Base-by-base conservation (phyloP, 805 yeast genomes). In the Metschnikowia kunwiensis region DNA sequence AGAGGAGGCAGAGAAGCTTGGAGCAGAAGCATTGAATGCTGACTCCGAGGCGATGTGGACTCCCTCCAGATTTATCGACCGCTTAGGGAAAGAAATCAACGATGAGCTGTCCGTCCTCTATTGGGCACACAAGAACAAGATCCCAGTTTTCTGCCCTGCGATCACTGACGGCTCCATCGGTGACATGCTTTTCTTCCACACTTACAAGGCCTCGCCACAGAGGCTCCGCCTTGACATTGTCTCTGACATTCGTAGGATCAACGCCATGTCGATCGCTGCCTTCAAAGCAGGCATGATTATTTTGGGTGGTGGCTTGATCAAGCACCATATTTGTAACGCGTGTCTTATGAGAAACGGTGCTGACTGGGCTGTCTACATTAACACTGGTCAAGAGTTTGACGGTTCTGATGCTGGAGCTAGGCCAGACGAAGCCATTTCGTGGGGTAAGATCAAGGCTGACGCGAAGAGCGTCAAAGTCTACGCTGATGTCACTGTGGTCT, bases 271-370 rank as follows among this genome's bases (percentile, higher is more conserved):
- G 7, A 89, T 93, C 95, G 94, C 82, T 40, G 96, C 99, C 9
- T 74, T 83, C 21, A 76, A 72, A 49, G 97, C 99, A 5, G 97
- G 98, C 46, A 93, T 93, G 97, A 68, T 93, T 36, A 81, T 93
- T 44, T 74, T 93, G 32, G 98, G 99, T 40, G 98, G 98, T 53
- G 98, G 99, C 27, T 67, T 93, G 40, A 77, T 93, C 55, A 93
- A 93, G 67, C 99, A 93, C 60, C 99, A 93, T 59, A 93, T 93
- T 51, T 89, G 95, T 54, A 93, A 93, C 57, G 98, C 99, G 10
- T 91, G 97, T 59, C 71, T 93, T 51, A 93, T 93, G 99, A 83
- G 99, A 72, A 94, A 93, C 54, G 99, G 99, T 54, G 98, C 99
- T 15, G 99, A 93, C 60, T 87, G 82, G 58, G 97, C 98, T 5